phyloP scores from a whole-genome alignment of 2,329 filamentous ascomycete species.

The Aaosphaeria pasadenensis region DNA sequence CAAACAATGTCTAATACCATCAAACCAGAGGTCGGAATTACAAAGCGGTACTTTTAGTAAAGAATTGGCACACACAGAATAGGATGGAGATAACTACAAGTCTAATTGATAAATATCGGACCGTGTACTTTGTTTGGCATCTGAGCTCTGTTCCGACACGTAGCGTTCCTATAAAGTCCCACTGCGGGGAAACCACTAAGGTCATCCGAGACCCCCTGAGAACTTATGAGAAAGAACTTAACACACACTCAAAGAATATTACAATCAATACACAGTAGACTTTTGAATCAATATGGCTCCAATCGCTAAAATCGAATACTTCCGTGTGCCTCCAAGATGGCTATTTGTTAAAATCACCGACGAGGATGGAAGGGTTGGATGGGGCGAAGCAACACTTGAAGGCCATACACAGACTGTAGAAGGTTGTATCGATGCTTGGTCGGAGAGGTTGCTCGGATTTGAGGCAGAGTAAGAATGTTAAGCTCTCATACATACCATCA shows the following conservation, averaged over 20 bases:
- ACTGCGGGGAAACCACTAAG: too few relatives aligned
- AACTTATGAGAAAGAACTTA: too few relatives aligned
- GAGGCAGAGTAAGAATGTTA: constrained; percentile 61
- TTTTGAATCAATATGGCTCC: constrained; percentile 51
- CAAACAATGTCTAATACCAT: too few relatives aligned
- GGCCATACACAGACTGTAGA: constrained; percentile 73
- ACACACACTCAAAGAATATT: background rate
- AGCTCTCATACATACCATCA: background rate
- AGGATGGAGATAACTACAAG: too few relatives aligned
- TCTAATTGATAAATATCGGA: too few relatives aligned
- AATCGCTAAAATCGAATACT: constrained; percentile 68
- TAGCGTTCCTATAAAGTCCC: too few relatives aligned
- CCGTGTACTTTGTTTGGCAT: too few relatives aligned
- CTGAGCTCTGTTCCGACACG: too few relatives aligned
- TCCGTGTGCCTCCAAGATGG: constrained; percentile 72
- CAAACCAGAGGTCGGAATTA: too few relatives aligned
- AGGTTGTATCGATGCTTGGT: constrained; percentile 67
- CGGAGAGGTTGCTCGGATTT: constrained; percentile 59
- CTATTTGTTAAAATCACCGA: constrained; percentile 76
- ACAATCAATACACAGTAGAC: background rate
- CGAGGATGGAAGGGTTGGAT: constrained; percentile 61
- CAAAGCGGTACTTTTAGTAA: too few relatives aligned
- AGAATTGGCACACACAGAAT: too few relatives aligned
- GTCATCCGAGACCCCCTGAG: too few relatives aligned
- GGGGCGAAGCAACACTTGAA: constrained; percentile 73